phyloP scores from a whole-genome alignment of 2,329 filamentous ascomycete genomes.

The Cadophora sp. region DNA sequence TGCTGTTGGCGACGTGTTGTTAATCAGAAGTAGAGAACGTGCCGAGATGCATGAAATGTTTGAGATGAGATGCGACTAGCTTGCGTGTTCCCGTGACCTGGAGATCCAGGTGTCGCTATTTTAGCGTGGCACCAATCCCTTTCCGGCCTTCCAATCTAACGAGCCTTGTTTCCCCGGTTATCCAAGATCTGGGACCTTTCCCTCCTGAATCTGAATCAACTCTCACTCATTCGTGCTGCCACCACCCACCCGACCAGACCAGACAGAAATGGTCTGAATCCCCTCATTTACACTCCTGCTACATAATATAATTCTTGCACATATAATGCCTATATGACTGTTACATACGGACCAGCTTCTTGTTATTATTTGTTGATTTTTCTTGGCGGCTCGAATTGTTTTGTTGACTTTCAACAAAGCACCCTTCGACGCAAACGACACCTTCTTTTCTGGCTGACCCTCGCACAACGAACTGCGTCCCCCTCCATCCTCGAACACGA shows the following conservation, averaged over 20 bases:
- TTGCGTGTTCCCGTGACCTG: conserved; percentile 6
- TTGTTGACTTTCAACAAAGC: conserved; percentile 39
- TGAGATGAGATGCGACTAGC: no score
- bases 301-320: conserved; percentile 16
- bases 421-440: conserved; percentile 28
- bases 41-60: no score
- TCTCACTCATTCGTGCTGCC: conserved; percentile 2
- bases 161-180: conserved; percentile 10
- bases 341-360: conserved; percentile 27
- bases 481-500: conserved; percentile 36
- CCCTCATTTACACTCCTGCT: conserved; percentile 22
- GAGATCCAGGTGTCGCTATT: not conserved
- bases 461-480: conserved; percentile 34
- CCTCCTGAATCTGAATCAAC: conserved; percentile 23
- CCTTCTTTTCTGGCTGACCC: conserved; percentile 34
- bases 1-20: not conserved
- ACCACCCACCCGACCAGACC: no score
- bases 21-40: no score
- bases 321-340: conserved; percentile 38
- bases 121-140: conserved; percentile 7
- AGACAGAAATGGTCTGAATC: conserved; percentile 29
- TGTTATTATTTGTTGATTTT: conserved; percentile 34
- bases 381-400: conserved; percentile 32
- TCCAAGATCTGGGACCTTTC: conserved; percentile 6
- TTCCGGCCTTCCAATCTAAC: not conserved